Percentiles rank a stretch among this genome's conserved stretches.
These are phyloP conservation scores for Alternaria novae-zelandiae DNA, from an alignment of 2,329 filamentous ascomycete species.

Conservation along the genomic window DNA sequence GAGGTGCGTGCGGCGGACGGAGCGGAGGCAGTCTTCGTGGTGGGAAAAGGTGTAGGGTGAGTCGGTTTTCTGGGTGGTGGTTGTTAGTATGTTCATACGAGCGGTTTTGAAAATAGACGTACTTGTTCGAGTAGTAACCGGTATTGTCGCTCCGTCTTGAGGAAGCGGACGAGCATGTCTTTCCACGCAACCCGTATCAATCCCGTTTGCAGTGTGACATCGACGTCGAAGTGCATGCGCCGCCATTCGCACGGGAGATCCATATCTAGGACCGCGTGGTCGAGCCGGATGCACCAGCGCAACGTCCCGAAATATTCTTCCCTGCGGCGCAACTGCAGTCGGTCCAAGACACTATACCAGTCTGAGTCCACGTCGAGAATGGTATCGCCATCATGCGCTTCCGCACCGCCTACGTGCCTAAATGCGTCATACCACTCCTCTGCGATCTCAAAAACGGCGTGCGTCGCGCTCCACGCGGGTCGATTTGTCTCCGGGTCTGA, in stretches of 20 bases:
- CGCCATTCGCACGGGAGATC: slow-evolving; percentile 18
- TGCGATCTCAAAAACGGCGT: slow-evolving; percentile 34
- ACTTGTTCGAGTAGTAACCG: slow-evolving; percentile 31
- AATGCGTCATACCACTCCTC: slow-evolving; percentile 23
- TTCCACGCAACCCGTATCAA: slow-evolving; percentile 30
- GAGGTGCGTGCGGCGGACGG: slow-evolving; percentile 33
- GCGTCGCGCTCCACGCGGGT: slow-evolving; percentile 21
- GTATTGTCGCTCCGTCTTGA: slow-evolving; percentile 31
- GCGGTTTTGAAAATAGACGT: background rate
- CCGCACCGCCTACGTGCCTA: background rate
- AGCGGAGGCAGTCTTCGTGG: slow-evolving; percentile 37
- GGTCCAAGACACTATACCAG: slow-evolving; percentile 7
- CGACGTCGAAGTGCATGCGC: slow-evolving; percentile 11
- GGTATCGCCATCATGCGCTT: background rate
- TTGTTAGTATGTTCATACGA: background rate
- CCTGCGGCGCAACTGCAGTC: slow-evolving; percentile 8
- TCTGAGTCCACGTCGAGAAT: background rate
- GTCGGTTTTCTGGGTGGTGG: slow-evolving; percentile 14
- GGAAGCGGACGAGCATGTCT: slow-evolving; percentile 26
- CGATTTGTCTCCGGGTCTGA: background rate
- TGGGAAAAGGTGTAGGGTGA: slow-evolving; percentile 28
- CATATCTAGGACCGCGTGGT: slow-evolving; percentile 34
- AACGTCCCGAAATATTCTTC: slow-evolving; percentile 25
- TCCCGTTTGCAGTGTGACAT: slow-evolving; percentile 5
- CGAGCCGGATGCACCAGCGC: slow-evolving; percentile 36